Conservation (phyloP, 305 asterid genomes). For the Fraxinus ornus region DNA sequence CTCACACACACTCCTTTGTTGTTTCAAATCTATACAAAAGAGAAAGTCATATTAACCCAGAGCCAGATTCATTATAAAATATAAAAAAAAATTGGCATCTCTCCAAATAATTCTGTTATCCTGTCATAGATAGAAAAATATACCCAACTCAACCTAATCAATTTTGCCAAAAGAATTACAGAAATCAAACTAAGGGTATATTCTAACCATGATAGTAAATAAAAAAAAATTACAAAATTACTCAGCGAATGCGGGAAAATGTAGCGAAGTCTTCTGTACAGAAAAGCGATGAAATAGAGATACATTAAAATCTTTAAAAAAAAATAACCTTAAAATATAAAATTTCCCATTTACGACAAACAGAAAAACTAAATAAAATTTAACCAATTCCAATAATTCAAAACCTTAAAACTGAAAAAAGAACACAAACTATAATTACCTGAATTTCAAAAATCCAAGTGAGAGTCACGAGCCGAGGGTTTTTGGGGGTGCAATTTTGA, state of each 20-base stretch:
- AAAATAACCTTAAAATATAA: background rate
- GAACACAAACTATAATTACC: constrained; percentile 39
- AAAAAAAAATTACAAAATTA: background rate
- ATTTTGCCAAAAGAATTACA: background rate
- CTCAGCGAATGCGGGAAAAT: background rate
- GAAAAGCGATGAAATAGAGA: background rate
- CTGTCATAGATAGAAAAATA: background rate
- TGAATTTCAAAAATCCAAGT: constrained; percentile 55
- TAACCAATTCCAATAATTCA: background rate
- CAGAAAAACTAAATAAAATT: background rate
- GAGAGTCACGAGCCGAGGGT: background rate
- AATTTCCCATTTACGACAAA: background rate
- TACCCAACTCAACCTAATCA: background rate
- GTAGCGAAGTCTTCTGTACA: background rate
- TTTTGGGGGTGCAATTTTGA: background rate
- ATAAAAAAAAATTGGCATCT: background rate
- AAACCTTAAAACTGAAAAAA: background rate
- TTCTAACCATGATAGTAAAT: background rate
- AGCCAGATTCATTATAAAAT: background rate
- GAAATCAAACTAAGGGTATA: background rate
- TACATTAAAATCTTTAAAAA: background rate
- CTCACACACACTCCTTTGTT: background rate
- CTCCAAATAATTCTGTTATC: background rate
- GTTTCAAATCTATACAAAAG: background rate
- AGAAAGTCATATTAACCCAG: background rate